Evolutionary conservation across 805 yeast species (phyloP).

Genomic region (Cyberlindnera lachancei): DNA sequence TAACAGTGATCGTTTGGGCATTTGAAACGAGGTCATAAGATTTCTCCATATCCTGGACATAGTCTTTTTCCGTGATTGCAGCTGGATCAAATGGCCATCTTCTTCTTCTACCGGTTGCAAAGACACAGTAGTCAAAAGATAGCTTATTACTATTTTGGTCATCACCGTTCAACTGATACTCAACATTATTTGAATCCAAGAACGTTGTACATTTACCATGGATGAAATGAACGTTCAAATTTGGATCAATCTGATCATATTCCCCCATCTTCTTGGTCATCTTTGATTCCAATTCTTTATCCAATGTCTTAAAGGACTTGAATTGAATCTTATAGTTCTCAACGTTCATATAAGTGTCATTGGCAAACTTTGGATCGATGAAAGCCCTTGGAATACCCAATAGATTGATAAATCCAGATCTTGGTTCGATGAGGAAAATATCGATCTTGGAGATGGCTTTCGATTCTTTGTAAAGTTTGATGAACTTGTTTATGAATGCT

Average conservation of each 20-base stretch:
- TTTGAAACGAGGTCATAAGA: slow-evolving; percentile 25
- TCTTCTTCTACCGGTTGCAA: slow-evolving; percentile 44
- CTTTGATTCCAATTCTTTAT: slow-evolving; percentile 3
- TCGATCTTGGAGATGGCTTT: slow-evolving; percentile 12
- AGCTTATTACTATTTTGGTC: slow-evolving; percentile 19
- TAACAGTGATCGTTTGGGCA: slow-evolving; percentile 33
- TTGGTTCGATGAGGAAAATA: slow-evolving; percentile 31
- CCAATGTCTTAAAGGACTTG: slow-evolving; percentile 25
- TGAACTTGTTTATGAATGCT: slow-evolving; percentile 22
- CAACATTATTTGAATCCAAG: slow-evolving; percentile 14
- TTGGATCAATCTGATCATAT: too few relatives aligned
- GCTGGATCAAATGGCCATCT: slow-evolving; percentile 48
- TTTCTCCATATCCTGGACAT: slow-evolving; percentile 34
- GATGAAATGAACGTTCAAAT: slow-evolving; percentile 13
- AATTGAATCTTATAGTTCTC: slow-evolving; percentile 20
- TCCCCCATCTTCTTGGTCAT: slow-evolving; percentile 8
- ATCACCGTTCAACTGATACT: slow-evolving; percentile 14
- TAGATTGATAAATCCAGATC: slow-evolving; percentile 33
- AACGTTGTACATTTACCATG: slow-evolving; percentile 20
- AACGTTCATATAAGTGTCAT: slow-evolving; percentile 24
- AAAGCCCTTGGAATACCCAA: slow-evolving; percentile 33
- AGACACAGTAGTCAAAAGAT: slow-evolving; percentile 38
- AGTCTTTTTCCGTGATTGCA: slow-evolving; percentile 31
- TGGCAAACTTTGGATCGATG: slow-evolving; percentile 31
- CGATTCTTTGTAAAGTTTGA: slow-evolving; percentile 9